Percentiles rank a stretch among this genome's conserved stretches.
phyloP scores from a whole-genome alignment of 2,329 filamentous ascomycete species.

The Curvularia lunata region DNA sequence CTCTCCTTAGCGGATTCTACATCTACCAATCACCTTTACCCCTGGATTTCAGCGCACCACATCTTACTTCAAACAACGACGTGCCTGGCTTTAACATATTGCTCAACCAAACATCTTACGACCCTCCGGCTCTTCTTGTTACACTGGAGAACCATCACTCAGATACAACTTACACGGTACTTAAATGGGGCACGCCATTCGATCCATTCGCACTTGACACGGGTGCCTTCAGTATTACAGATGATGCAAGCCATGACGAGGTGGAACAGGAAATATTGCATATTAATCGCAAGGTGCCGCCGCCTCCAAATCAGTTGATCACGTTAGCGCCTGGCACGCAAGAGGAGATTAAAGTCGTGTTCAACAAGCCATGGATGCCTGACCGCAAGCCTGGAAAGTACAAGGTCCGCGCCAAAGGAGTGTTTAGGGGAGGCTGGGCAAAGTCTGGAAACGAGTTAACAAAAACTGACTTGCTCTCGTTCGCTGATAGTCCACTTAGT shows the following conservation, averaged over 20 bases:
- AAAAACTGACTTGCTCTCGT: slow-evolving; percentile 36
- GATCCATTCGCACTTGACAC: slow-evolving; percentile 48
- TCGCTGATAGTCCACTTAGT: slow-evolving; percentile 33
- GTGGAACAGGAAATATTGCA: slow-evolving; percentile 42
- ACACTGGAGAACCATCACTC: slow-evolving; percentile 48
- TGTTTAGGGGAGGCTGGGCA: slow-evolving; percentile 48
- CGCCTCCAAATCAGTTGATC: slow-evolving; percentile 44
- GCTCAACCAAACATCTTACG: slow-evolving; percentile 37
- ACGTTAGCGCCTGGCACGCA: slow-evolving; percentile 45
- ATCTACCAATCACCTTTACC: slow-evolving; percentile 31
- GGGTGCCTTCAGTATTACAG: slow-evolving; percentile 46
- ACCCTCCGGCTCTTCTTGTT: slow-evolving; percentile 44
- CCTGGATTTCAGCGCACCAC: slow-evolving; percentile 34
- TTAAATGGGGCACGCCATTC: slow-evolving; percentile 52
- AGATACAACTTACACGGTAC: slow-evolving; percentile 43
- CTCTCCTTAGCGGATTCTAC: slow-evolving; percentile 40
- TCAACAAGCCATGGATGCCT: slow-evolving; percentile 49
- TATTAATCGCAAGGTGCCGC: slow-evolving; percentile 49
- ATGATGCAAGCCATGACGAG: slow-evolving; percentile 35
- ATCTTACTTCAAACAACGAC: slow-evolving; percentile 11
- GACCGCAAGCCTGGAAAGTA: slow-evolving; percentile 45
- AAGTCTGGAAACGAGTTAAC: slow-evolving; percentile 30
- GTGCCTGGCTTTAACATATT: slow-evolving; percentile 40
- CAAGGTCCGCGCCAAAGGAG: slow-evolving; percentile 44
- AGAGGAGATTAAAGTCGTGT: slow-evolving; percentile 44